phyloP scores from a whole-genome alignment of 148 eudicot species.

The Dianthus caryophyllus region DNA sequence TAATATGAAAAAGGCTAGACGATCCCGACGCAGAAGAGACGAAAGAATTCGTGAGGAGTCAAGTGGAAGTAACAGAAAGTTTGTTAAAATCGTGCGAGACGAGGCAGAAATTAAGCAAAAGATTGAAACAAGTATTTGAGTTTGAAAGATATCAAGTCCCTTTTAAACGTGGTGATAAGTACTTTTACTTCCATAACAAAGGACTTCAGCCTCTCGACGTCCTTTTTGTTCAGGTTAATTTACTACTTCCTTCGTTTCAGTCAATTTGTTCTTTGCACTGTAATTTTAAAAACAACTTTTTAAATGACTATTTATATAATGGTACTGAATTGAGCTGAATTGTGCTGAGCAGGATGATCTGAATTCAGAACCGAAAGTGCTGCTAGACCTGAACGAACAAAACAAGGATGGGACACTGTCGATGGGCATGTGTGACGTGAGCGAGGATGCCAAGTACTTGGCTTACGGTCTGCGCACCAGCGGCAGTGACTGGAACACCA shows the following conservation, averaged over 20 bases:
- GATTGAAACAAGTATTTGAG: slow-evolving; percentile 51
- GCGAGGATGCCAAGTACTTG: slow-evolving; percentile 78
- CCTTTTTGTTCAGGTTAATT: slow-evolving; percentile 84
- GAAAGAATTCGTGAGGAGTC: slow-evolving; percentile 63
- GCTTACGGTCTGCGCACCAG: slow-evolving; percentile 76
- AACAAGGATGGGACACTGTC: slow-evolving; percentile 83
- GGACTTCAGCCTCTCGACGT: slow-evolving; percentile 79
- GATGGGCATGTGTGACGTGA: slow-evolving; percentile 44
- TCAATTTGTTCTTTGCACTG: too few relatives aligned
- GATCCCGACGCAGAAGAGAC: slow-evolving; percentile 83
- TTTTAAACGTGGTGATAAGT: slow-evolving; percentile 56
- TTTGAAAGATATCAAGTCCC: slow-evolving; percentile 69
- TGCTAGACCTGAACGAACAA: slow-evolving; percentile 78
- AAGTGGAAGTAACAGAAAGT: slow-evolving; percentile 60
- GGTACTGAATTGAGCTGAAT: background rate
- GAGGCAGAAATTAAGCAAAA: slow-evolving; percentile 53
- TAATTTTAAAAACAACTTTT: too few relatives aligned
- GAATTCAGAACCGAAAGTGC: slow-evolving; percentile 61
- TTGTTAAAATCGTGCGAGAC: slow-evolving; percentile 65
- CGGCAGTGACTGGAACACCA: slow-evolving; percentile 94
- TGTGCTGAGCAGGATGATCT: slow-evolving; percentile 48
- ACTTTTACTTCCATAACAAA: slow-evolving; percentile 74
- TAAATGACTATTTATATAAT: too few relatives aligned
- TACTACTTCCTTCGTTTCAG: background rate
- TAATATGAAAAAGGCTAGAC: slow-evolving; percentile 52